Evolutionary conservation across 108 stramenopile genomes (phyloP).

Genomic region (Cyclotella atomus): DNA sequence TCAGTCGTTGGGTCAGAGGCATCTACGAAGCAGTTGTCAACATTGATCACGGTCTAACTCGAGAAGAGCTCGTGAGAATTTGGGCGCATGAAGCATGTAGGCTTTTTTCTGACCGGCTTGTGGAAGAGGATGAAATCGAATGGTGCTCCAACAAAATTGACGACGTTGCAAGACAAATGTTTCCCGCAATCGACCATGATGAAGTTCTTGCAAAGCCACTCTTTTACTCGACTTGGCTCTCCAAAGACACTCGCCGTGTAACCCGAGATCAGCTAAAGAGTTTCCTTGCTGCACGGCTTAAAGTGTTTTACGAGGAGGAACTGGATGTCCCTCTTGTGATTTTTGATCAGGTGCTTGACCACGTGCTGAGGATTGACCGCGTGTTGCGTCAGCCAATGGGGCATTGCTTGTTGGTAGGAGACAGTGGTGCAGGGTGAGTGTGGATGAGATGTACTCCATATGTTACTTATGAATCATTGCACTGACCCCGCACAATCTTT

Average conservation of each 20-base stretch:
- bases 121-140: constrained; percentile 83
- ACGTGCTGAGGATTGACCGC: constrained; percentile 88
- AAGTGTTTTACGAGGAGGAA: constrained; percentile 98
- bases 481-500: neutral
- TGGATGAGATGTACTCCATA: constrained; percentile 3
- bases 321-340: constrained; percentile 96
- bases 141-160: constrained; percentile 90
- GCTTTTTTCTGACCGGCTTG: constrained; percentile 95
- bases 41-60: constrained; percentile 75
- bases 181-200: constrained; percentile 84
- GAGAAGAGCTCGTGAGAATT: constrained; percentile 93
- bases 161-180: constrained; percentile 72
- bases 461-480: too few relatives aligned
- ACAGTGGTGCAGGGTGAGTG: constrained; percentile 95
- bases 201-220: constrained; percentile 87
- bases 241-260: constrained; percentile 88
- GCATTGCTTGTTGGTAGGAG: constrained; percentile 92
- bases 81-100: constrained; percentile 98
- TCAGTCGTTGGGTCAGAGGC: constrained; percentile 97
- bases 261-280: constrained; percentile 79
- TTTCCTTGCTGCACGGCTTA: constrained; percentile 89
- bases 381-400: constrained; percentile 93
- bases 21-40: constrained; percentile 93
- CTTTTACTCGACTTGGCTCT: constrained; percentile 94
- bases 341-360: constrained; percentile 97